These are phyloP conservation scores for Pseudogymnoascus sp. DNA, from an alignment of 2,329 filamentous ascomycete species.

Conservation along the genomic window DNA sequence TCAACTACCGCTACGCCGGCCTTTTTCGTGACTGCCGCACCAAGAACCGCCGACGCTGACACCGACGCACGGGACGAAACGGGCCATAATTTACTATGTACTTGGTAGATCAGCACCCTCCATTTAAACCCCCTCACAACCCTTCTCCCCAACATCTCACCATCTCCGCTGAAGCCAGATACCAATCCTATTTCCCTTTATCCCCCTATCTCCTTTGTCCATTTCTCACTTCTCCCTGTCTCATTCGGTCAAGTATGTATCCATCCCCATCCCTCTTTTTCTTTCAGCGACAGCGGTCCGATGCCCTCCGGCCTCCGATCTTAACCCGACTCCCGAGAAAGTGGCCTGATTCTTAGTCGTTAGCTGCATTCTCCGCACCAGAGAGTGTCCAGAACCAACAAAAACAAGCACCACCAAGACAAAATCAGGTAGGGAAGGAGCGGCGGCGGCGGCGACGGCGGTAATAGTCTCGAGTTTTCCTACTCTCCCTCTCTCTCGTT, in stretches of 20 bases:
- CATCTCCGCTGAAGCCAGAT: neutral
- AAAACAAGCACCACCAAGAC: neutral
- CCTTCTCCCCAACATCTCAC: neutral
- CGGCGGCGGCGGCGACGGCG: neutral
- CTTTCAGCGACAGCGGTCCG: neutral
- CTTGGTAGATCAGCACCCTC: neutral
- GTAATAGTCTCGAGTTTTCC: neutral
- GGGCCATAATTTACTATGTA: too few relatives aligned
- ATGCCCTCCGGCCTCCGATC: neutral
- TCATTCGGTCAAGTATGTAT: neutral
- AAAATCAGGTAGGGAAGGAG: neutral
- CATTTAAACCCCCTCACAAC: neutral
- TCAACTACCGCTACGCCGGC: neutral
- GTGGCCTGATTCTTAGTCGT: conserved; percentile 4
- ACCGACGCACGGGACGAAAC: neutral
- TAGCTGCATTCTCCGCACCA: neutral
- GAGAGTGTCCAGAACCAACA: neutral
- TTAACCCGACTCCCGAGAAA: neutral
- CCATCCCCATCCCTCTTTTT: neutral
- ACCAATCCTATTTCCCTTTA: neutral
- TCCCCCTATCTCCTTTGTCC: neutral
- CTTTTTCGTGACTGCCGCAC: neutral
- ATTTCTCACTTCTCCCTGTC: neutral
- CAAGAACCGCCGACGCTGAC: neutral
- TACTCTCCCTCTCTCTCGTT: neutral